Base-by-base conservation (phyloP, 306 rosid genomes). In the Trifolium repens region DNA sequence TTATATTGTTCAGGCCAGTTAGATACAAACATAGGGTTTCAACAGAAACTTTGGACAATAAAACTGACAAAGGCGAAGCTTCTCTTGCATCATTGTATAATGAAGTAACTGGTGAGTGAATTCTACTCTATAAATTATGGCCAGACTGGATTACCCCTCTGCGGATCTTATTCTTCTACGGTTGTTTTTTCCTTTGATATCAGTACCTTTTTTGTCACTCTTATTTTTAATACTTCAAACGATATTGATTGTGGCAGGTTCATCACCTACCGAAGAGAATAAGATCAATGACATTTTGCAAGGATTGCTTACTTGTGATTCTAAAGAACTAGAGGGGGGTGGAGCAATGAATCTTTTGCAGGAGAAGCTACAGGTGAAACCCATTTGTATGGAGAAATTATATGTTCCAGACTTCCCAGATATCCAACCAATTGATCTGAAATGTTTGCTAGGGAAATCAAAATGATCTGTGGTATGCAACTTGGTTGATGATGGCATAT, bases 361-460 rank as follows among this genome's bases (percentile, higher is more conserved):
- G 82, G 89, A 94, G 85, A 77, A 65, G 79, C 84, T 94, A 78
- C 89, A 85, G 74, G 84, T 94, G 73, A 91, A 89, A 78, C 87
- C 91, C 52, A 52, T 91, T 81, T 84, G 84, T 44, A 16, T 82
- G 24, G 89, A 83, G 72, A 78, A 87, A 78, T 73, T 87, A 75
- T 70, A 80, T 62, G 82, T 90, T 78, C 93, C 90, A 43, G 88
- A 89, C 72, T 83, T 90, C 75, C 88, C 69, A 67, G 83, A 80
- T 79, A 71, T 75, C 44, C 84, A 34, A 50, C 73, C 84, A 74
- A 53, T 74, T 61, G 85, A 77, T 77, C 57, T 85, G 79, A 88
- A 83, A 52, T 78, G 90, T 53, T 75, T 87, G 40, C 85, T 65
- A 42, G 66, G 70, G 69, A 83, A 73, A 22, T 22, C 24, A 22